Conservation (phyloP, 371 early-diverging fungal species). For the Apophysomyces sp. region DNA sequence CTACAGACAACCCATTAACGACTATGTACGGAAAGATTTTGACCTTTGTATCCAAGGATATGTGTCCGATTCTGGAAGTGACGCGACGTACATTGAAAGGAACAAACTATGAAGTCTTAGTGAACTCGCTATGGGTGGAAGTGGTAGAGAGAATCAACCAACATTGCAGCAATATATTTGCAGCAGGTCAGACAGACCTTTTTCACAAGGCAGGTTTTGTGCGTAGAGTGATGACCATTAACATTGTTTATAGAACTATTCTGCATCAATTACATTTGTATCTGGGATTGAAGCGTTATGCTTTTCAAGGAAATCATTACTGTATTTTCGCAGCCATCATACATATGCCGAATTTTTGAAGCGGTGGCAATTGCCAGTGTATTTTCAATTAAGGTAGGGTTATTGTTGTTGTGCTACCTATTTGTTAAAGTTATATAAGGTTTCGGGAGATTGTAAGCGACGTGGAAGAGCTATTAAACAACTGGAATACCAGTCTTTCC, state of each 20-base stretch:
- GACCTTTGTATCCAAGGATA: conserved; percentile 49
- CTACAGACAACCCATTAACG: conserved; percentile 36
- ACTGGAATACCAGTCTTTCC: conserved; percentile 14
- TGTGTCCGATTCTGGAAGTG: conserved; percentile 60
- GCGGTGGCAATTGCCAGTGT: conserved; percentile 73
- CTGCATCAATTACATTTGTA: conserved; percentile 65
- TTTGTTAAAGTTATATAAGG: conserved; percentile 21
- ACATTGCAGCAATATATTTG: conserved; percentile 57
- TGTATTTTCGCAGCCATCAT: conserved; percentile 58
- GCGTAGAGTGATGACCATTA: neutral
- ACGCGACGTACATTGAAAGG: conserved; percentile 64
- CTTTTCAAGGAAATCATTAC: conserved; percentile 43
- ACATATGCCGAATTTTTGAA: conserved; percentile 71
- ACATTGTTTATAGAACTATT: conserved; percentile 53
- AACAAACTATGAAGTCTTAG: conserved; percentile 68
- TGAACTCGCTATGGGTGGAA: conserved; percentile 67
- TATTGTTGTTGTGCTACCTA: neutral
- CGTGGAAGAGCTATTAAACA: conserved; percentile 43
- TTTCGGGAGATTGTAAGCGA: conserved; percentile 55
- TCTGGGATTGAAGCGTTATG: conserved; percentile 56
- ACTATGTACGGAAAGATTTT: conserved; percentile 62
- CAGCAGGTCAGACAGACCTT: conserved; percentile 70
- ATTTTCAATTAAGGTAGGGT: conserved; percentile 67
- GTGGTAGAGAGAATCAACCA: conserved; percentile 50
- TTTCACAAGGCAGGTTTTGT: conserved; percentile 61